Percentiles rank a stretch among this genome's conserved stretches.
phyloP scores from a whole-genome alignment of 2,329 filamentous ascomycete genomes.

The Parasarocladium wereldwijsianum region DNA sequence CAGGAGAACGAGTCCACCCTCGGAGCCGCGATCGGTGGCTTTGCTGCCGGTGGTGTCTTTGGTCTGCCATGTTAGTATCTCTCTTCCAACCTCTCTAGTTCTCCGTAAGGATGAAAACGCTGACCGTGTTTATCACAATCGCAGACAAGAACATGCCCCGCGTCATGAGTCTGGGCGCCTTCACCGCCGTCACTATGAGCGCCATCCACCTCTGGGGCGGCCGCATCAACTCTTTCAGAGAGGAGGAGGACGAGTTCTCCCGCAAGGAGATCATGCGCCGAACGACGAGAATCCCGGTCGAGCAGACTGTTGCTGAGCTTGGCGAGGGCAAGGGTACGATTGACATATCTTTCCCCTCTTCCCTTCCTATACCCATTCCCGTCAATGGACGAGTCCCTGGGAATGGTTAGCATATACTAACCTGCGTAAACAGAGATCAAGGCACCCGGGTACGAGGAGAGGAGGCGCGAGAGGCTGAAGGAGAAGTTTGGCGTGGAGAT shows the following conservation, averaged over 20 bases:
- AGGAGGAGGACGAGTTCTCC: slow-evolving; percentile 55
- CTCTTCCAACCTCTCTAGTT: slow-evolving; percentile 1
- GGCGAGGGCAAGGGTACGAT: slow-evolving; percentile 77
- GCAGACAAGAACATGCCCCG: slow-evolving; percentile 44
- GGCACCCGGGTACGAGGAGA: slow-evolving; percentile 70
- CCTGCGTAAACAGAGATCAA: slow-evolving; percentile 49
- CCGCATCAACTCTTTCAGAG: slow-evolving; percentile 35
- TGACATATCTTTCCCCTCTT: neutral
- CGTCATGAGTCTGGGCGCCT: slow-evolving; percentile 50
- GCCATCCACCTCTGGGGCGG: slow-evolving; percentile 56
- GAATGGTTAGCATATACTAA: slow-evolving; percentile 6
- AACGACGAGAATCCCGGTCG: slow-evolving; percentile 57
- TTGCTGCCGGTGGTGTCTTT: slow-evolving; percentile 57
- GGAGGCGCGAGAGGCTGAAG: slow-evolving; percentile 67
- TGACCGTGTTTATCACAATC: slow-evolving; percentile 9
- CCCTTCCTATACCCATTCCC: slow-evolving; percentile 1
- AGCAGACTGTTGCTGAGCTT: slow-evolving; percentile 67
- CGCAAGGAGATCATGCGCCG: slow-evolving; percentile 61
- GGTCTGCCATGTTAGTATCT: slow-evolving; percentile 55
- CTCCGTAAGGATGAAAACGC: slow-evolving; percentile 1
- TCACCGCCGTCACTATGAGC: slow-evolving; percentile 41
- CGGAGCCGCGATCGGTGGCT: slow-evolving; percentile 63
- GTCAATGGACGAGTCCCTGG: slow-evolving; percentile 4
- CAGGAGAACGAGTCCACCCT: slow-evolving; percentile 69
- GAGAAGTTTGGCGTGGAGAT: slow-evolving; percentile 82